These are phyloP conservation scores for Ogataea kodamae DNA, from an alignment of 805 yeast genomes.

Conservation along the genomic window DNA sequence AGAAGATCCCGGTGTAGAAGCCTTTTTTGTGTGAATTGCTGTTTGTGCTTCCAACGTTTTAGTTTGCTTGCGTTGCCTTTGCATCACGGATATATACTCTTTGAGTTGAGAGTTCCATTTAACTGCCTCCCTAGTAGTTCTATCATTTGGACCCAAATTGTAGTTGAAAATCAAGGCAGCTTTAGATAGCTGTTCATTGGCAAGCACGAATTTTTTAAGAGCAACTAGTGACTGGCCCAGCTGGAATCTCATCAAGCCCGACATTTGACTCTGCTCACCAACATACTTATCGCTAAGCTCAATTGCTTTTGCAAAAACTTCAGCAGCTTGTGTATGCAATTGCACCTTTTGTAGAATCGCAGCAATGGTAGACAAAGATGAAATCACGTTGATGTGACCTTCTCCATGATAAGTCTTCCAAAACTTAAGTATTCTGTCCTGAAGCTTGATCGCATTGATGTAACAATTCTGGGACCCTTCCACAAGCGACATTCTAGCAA, in stretches of 20 bases:
- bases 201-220: conserved; percentile 48
- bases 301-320: conserved; percentile 52
- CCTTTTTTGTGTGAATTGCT: conserved; percentile 24
- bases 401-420: conserved; percentile 59
- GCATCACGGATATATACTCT: conserved; percentile 43
- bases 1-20: conserved; percentile 20
- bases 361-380: conserved; percentile 60
- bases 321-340: conserved; percentile 44
- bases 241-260: conserved; percentile 68
- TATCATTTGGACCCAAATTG: conserved; percentile 65
- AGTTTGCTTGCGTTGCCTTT: conserved; percentile 39
- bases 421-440: conserved; percentile 54
- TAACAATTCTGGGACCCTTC: conserved; percentile 61
- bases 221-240: conserved; percentile 58
- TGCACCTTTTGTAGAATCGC: conserved; percentile 53
- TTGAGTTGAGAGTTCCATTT: conserved; percentile 60
- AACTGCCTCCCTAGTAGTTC: conserved; percentile 61
- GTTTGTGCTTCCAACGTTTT: conserved; percentile 23
- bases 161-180: conserved; percentile 56
- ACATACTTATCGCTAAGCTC: conserved; percentile 47
- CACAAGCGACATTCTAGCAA: conserved; percentile 69
- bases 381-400: conserved; percentile 67
- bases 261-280: conserved; percentile 57
- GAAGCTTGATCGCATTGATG: conserved; percentile 58
- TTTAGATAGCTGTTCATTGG: conserved; percentile 51